Conservation (phyloP, 768 basidiomycete genomes). For the Trametes maxima region DNA sequence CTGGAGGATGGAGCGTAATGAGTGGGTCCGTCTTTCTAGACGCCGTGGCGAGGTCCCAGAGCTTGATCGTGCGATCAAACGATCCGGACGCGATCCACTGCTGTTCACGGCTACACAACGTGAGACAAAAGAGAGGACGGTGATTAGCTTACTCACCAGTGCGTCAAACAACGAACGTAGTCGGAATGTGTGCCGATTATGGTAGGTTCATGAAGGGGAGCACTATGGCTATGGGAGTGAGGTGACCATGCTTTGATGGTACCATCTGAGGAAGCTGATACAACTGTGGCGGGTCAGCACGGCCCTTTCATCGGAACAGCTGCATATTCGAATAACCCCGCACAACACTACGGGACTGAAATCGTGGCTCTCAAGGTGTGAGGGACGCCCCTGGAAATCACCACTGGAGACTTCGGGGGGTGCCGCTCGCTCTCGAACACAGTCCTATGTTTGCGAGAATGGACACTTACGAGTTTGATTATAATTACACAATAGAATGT, state of each 20-base stretch:
- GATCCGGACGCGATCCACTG: slow-evolving; percentile 93
- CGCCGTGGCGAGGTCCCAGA: slow-evolving; percentile 81
- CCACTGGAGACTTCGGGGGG: too few relatives aligned
- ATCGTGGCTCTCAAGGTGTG: too few relatives aligned
- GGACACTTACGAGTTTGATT: slow-evolving; percentile 76
- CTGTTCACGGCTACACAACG: slow-evolving; percentile 61
- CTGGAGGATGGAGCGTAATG: slow-evolving; percentile 67
- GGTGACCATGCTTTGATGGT: slow-evolving; percentile 94
- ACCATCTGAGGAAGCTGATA: slow-evolving; percentile 95
- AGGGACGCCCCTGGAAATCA: too few relatives aligned
- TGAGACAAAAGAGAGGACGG: slow-evolving; percentile 18
- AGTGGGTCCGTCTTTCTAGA: slow-evolving; percentile 49
- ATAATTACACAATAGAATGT: slow-evolving; percentile 86
- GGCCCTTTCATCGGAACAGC: background rate
- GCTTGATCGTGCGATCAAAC: slow-evolving; percentile 90
- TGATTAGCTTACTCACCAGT: slow-evolving; percentile 52
- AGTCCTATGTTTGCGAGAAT: background rate
- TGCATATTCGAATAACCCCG: background rate
- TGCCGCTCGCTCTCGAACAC: too few relatives aligned
- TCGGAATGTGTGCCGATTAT: slow-evolving; percentile 78
- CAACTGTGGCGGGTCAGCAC: slow-evolving; percentile 46
- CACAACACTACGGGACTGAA: too few relatives aligned
- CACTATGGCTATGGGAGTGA: slow-evolving; percentile 48
- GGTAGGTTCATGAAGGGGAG: slow-evolving; percentile 56
- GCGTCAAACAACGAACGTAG: slow-evolving; percentile 80